Evolutionary conservation across 1,284 basidiomycete genomes (phyloP).

Genomic region (Leccinum fallax): DNA sequence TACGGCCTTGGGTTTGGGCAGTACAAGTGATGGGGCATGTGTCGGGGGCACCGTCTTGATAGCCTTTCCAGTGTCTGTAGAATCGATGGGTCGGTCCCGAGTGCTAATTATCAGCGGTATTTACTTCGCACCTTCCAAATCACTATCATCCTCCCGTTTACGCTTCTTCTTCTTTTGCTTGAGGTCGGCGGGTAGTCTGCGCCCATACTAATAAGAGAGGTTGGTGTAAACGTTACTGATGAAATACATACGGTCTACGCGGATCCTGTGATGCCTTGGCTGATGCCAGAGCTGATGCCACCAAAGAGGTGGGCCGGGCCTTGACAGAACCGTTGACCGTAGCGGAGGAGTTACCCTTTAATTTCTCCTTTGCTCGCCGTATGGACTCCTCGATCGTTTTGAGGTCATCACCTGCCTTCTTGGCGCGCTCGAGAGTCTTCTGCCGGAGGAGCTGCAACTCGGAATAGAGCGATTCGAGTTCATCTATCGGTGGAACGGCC

Average conservation of each 20-base stretch:
- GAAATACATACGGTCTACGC: constrained; percentile 42
- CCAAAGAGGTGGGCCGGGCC: constrained; percentile 24
- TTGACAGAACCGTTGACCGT: constrained; percentile 31
- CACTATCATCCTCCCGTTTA: constrained; percentile 79
- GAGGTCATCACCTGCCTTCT: constrained; percentile 71
- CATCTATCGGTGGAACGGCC: constrained; percentile 67
- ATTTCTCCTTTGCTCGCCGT: constrained; percentile 70
- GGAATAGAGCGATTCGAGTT: constrained; percentile 64
- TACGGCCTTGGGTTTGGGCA: constrained; percentile 54
- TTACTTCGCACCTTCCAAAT: constrained; percentile 58
- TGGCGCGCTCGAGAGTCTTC: constrained; percentile 57
- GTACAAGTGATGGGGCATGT: constrained; percentile 37
- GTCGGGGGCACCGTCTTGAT: constrained; percentile 56
- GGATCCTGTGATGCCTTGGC: constrained; percentile 39
- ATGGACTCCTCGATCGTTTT: constrained; percentile 68
- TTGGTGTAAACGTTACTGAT: not conserved
- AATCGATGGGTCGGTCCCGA: constrained; percentile 1
- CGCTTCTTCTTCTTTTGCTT: constrained; percentile 87
- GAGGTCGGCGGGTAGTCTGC: constrained; percentile 45
- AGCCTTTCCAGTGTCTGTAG: constrained; percentile 50
- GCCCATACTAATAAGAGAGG: constrained; percentile 10
- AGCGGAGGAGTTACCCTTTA: constrained; percentile 58
- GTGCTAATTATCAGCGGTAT: not conserved
- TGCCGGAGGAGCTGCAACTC: constrained; percentile 60
- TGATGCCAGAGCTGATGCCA: constrained; percentile 27